A percentile compares a stretch with the other conserved stretches of the same genome.
These are phyloP conservation scores for Heritiera littoralis DNA, from an alignment of 345 rosid species.

Conservation along the genomic window DNA sequence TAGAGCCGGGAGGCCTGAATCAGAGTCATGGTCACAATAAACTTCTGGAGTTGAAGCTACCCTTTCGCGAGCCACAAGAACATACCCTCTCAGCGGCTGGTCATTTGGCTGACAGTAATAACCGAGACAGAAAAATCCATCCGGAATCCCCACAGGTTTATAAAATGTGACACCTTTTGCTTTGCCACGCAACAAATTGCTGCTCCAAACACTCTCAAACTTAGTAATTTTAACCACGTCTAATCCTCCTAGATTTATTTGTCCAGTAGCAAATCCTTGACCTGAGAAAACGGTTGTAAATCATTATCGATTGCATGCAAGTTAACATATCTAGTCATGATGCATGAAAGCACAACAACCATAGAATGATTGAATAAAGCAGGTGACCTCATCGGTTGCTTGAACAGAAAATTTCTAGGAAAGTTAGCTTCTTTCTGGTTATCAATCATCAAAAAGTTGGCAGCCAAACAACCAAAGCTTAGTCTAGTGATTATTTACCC, in stretches of 20 bases:
- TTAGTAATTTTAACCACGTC: slow-evolving; percentile 60
- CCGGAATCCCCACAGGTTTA: slow-evolving; percentile 64
- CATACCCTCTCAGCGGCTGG: slow-evolving; percentile 63
- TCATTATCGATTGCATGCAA: slow-evolving; percentile 5
- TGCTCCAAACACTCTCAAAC: slow-evolving; percentile 70
- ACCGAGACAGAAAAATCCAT: slow-evolving; percentile 77
- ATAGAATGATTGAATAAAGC: neutral
- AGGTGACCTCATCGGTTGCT: neutral
- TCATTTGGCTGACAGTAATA: slow-evolving; percentile 71
- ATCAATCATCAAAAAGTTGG: neutral
- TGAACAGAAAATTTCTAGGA: neutral
- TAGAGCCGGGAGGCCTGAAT: slow-evolving; percentile 46
- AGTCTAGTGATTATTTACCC: neutral
- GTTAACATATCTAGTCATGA: neutral
- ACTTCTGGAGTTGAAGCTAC: slow-evolving; percentile 20
- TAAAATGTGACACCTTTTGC: slow-evolving; percentile 58
- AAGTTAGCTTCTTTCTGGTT: neutral
- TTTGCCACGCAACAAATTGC: slow-evolving; percentile 42
- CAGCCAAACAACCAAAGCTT: neutral
- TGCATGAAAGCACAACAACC: neutral
- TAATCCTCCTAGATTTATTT: slow-evolving; percentile 65
- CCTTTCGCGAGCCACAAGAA: slow-evolving; percentile 60
- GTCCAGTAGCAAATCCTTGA: slow-evolving; percentile 63
- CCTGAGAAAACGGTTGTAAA: slow-evolving; percentile 46
- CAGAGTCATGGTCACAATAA: slow-evolving; percentile 18